Conservation (phyloP, 768 basidiomycete genomes). For the Zangia roseola region DNA sequence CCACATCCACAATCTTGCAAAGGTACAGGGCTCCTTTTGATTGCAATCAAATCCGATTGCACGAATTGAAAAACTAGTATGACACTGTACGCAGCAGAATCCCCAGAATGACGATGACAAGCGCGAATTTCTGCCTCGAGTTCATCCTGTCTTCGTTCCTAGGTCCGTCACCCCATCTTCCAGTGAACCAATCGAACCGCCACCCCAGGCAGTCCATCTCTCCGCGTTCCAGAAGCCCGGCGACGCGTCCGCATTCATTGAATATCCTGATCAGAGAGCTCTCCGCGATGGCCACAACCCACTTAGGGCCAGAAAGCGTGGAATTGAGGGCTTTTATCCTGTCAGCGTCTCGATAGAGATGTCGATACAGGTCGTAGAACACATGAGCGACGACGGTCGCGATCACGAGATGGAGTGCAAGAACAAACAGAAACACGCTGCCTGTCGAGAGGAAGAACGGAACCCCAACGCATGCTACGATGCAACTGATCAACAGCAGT, state of each 20-base stretch:
- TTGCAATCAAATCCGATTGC: neutral
- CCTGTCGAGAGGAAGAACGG: constrained; percentile 16
- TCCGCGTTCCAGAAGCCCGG: constrained; percentile 43
- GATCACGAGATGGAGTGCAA: constrained; percentile 23
- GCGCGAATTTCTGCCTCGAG: constrained; percentile 31
- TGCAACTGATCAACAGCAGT: constrained; percentile 32
- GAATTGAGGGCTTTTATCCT: constrained; percentile 34
- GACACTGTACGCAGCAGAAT: neutral
- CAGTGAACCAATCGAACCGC: constrained; percentile 59
- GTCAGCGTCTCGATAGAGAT: constrained; percentile 41
- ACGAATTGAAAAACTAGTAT: too few relatives aligned
- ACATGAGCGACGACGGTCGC: constrained; percentile 41
- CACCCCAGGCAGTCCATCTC: constrained; percentile 38
- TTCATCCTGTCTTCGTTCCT: constrained; percentile 45
- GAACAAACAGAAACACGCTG: constrained; percentile 2
- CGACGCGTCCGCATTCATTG: constrained; percentile 47
- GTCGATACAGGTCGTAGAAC: constrained; percentile 48
- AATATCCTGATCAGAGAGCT: constrained; percentile 50
- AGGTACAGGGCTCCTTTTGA: too few relatives aligned
- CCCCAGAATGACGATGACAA: constrained; percentile 16
- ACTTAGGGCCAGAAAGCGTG: constrained; percentile 34
- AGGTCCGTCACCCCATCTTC: constrained; percentile 39
- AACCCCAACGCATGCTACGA: constrained; percentile 11
- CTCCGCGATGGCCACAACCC: constrained; percentile 46
- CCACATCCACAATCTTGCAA: too few relatives aligned